Conservation (phyloP, 2,329 filamentous ascomycete genomes). For the Hirsutella minnesotensis region DNA sequence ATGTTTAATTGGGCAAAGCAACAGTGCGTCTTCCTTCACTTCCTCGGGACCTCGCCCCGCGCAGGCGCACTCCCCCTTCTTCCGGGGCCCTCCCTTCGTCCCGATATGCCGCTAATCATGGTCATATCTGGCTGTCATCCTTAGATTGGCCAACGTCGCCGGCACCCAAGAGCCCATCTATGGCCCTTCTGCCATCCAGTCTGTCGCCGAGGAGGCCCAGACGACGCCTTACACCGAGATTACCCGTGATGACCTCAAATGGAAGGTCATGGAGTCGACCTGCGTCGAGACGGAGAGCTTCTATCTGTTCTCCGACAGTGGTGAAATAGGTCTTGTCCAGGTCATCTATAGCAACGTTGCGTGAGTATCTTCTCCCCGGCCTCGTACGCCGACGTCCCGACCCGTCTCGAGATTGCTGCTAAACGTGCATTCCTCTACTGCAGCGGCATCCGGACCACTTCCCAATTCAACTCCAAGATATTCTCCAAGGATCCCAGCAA, state of each 20-base stretch:
- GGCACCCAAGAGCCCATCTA: constrained; percentile 96
- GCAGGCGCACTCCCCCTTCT: constrained; percentile 3
- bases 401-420: not conserved
- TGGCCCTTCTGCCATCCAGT: constrained; percentile 74
- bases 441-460: constrained; percentile 80
- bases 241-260: constrained; percentile 67
- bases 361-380: constrained; percentile 39
- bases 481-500: constrained; percentile 65
- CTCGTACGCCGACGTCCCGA: not conserved
- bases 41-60: too few relatives aligned
- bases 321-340: constrained; percentile 68
- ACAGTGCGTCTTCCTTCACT: constrained; percentile 45
- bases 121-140: constrained; percentile 3
- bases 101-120: constrained; percentile 5
- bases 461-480: constrained; percentile 90
- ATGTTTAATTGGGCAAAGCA: constrained; percentile 96
- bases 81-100: constrained; percentile 2
- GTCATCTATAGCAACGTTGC: constrained; percentile 96
- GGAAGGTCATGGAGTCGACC: constrained; percentile 70
- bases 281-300: constrained; percentile 92
- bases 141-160: constrained; percentile 64
- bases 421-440: not conserved
- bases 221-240: constrained; percentile 71
- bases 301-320: constrained; percentile 73
- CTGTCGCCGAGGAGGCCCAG: constrained; percentile 71